Evolutionary conservation across 2,329 filamentous ascomycete species (phyloP).

Genomic region (Ceratocystis lukuohia): DNA sequence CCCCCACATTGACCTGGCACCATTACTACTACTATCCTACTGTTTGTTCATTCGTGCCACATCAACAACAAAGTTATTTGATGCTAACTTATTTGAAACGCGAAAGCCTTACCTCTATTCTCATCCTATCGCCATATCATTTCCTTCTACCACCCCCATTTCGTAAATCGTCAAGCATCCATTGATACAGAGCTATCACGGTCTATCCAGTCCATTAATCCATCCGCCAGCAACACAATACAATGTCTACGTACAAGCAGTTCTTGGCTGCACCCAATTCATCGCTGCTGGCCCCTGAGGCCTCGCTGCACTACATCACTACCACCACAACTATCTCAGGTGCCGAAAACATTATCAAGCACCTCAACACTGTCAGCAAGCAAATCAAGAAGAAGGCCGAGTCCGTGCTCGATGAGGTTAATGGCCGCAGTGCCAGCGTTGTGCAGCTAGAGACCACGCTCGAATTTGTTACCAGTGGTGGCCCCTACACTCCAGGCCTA

Average conservation of each 20-base stretch:
- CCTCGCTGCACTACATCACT: slow-evolving; percentile 75
- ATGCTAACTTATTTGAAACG: too few species aligned
- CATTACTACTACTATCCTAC: too few species aligned
- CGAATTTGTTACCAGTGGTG: slow-evolving; percentile 69
- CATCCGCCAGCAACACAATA: slow-evolving; percentile 2
- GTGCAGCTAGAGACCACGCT: slow-evolving; percentile 72
- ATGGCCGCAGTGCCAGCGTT: slow-evolving; percentile 60
- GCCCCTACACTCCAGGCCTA: slow-evolving; percentile 72
- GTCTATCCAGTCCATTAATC: background rate
- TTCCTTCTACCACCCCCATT: too few species aligned
- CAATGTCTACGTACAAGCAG: slow-evolving; percentile 45
- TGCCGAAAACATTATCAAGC: slow-evolving; percentile 65
- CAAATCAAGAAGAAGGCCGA: slow-evolving; percentile 74
- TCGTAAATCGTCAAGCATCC: too few species aligned
- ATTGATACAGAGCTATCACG: too few species aligned
- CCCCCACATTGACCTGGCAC: too few species aligned
- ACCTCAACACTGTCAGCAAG: slow-evolving; percentile 56
- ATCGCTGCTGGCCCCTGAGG: slow-evolving; percentile 49
- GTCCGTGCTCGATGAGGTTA: slow-evolving; percentile 59
- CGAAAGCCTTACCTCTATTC: too few species aligned
- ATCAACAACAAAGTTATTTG: too few species aligned
- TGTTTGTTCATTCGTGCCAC: too few species aligned
- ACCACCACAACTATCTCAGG: slow-evolving; percentile 65
- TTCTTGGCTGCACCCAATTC: slow-evolving; percentile 56
- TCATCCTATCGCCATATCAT: too few species aligned